These are phyloP conservation scores for Cystobasidiaceae sp. DNA, from an alignment of 1,284 basidiomycete genomes.

Conservation along the genomic window DNA sequence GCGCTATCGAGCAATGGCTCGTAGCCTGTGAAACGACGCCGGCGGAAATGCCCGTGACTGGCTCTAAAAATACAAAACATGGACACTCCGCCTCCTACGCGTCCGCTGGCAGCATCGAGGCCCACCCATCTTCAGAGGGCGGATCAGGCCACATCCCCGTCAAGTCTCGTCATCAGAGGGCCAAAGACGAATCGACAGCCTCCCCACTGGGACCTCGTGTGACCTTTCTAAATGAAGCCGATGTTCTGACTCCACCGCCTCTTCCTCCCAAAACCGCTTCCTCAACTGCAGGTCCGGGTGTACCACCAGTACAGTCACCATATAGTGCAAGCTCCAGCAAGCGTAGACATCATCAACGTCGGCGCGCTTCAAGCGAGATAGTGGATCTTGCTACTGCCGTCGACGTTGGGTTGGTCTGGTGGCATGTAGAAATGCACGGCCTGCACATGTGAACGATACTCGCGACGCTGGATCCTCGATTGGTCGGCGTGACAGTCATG, in stretches of 20 bases:
- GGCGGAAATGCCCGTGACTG: not conserved
- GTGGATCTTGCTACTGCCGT: not conserved
- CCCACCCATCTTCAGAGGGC: not conserved
- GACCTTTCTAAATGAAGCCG: slow-evolving; percentile 22
- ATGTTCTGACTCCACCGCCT: not conserved
- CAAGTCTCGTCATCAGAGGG: not conserved
- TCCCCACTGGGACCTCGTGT: slow-evolving; percentile 7
- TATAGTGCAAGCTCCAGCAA: not conserved
- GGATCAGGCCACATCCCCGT: no score
- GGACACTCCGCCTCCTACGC: not conserved
- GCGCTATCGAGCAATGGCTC: slow-evolving; percentile 17
- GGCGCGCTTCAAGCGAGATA: not conserved
- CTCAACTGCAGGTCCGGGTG: not conserved
- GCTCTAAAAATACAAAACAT: not conserved
- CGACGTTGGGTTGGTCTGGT: slow-evolving; percentile 28
- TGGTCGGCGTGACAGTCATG: not conserved
- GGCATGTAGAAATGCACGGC: slow-evolving; percentile 17
- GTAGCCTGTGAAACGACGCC: no score
- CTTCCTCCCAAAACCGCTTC: slow-evolving; percentile 1
- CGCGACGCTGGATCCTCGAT: not conserved
- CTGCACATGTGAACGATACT: not conserved
- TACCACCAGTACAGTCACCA: not conserved
- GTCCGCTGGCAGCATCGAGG: not conserved
- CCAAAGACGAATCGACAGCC: not conserved
- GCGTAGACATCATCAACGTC: slow-evolving; percentile 13